These are phyloP conservation scores for Tetrahymena borealis DNA, from an alignment of 73 alveolate genomes.

Conservation along the genomic window DNA sequence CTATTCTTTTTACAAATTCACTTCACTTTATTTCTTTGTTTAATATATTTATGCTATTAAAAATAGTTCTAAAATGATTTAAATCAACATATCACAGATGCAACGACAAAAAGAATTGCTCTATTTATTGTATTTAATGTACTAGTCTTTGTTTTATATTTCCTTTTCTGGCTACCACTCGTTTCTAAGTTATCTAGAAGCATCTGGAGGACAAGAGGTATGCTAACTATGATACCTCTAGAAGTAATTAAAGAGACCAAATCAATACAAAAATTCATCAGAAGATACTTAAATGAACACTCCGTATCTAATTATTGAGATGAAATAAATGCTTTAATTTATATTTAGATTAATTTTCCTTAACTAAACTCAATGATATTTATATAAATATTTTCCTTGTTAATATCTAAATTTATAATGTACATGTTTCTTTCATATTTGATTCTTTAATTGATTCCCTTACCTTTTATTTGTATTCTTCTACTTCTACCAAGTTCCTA, in stretches of 20 bases:
- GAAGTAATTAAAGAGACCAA: conserved; percentile 16
- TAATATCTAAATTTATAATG: no score
- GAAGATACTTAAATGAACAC: conserved; percentile 2
- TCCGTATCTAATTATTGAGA: neutral
- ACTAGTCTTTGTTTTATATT: conserved; percentile 7
- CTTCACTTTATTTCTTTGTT: no score
- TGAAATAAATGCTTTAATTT: no score
- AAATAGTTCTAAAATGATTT: conserved; percentile 1
- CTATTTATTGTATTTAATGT: conserved; percentile 20
- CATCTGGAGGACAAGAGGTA: conserved; percentile 38
- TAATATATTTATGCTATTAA: no score
- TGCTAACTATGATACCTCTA: conserved; percentile 33
- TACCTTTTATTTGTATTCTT: no score
- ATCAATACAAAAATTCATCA: conserved; percentile 13
- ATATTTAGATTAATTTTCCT: neutral
- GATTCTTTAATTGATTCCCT: no score
- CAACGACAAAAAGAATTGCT: conserved; percentile 14
- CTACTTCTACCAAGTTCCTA: no score
- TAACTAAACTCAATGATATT: no score
- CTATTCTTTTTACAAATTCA: no score
- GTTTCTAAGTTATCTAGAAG: conserved; percentile 22
- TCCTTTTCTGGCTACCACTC: conserved; percentile 19
- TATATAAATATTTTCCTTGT: no score
- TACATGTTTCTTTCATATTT: no score
- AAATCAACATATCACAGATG: neutral